These are phyloP conservation scores for Amanita rimosa DNA, from an alignment of 768 basidiomycete species.

Conservation along the genomic window DNA sequence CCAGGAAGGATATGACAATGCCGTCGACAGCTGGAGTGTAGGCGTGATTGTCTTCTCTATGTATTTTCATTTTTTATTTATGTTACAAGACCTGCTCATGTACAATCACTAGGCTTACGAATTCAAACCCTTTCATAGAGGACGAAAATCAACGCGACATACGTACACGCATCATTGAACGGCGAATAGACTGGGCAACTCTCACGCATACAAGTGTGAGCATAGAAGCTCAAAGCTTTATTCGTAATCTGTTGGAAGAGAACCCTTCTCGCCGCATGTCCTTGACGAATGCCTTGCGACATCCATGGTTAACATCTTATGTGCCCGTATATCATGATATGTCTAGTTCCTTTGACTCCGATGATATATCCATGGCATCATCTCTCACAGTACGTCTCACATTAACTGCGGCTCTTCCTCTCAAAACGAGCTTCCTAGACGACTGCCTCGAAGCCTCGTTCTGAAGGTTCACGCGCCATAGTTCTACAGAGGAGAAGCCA, in stretches of 20 bases:
- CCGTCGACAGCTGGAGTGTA: constrained; percentile 94
- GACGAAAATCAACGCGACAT: constrained; percentile 52
- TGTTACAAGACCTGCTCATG: constrained; percentile 6
- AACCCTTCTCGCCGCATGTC: constrained; percentile 64
- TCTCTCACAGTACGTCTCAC: background rate
- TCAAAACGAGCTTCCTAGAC: constrained; percentile 2
- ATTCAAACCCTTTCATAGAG: constrained; percentile 72
- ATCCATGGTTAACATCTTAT: constrained; percentile 59
- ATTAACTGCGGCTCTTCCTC: background rate
- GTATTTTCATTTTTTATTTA: constrained; percentile 25
- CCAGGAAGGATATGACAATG: constrained; percentile 67
- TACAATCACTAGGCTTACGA: constrained; percentile 47
- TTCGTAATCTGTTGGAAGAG: constrained; percentile 49
- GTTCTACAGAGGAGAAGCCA: constrained; percentile 38
- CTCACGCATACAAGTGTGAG: constrained; percentile 31
- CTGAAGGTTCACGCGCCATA: constrained; percentile 19
- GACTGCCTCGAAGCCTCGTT: background rate
- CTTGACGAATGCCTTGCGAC: constrained; percentile 51
- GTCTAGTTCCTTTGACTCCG: constrained; percentile 6
- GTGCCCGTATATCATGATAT: background rate
- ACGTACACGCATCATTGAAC: constrained; percentile 44
- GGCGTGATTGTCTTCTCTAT: constrained; percentile 92
- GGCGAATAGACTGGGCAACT: constrained; percentile 50
- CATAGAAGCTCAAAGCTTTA: constrained; percentile 47
- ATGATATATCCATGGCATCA: constrained; percentile 14